These are phyloP conservation scores for Entrophospora sp. DNA, from an alignment of 192 early-diverging fungal species.

Conservation along the genomic window DNA sequence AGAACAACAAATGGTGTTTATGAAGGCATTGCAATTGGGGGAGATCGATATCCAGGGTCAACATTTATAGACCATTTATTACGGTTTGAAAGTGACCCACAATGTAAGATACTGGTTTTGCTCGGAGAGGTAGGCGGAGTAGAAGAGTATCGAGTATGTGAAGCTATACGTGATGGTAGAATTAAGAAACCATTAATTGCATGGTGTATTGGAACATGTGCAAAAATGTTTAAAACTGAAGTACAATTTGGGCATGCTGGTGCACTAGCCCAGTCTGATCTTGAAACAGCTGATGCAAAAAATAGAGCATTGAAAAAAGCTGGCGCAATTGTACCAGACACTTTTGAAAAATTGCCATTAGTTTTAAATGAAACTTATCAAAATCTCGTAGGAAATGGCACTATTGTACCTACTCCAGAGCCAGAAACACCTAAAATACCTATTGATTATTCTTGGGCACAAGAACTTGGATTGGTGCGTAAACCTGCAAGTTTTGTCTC, in stretches of 20 bases:
- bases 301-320: constrained; percentile 78
- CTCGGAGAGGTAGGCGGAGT: constrained; percentile 97
- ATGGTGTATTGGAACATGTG: constrained; percentile 99
- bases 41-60: constrained; percentile 96
- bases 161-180: constrained; percentile 76
- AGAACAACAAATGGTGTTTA: constrained; percentile 95
- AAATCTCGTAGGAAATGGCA: constrained; percentile 62
- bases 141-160: constrained; percentile 91
- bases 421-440: constrained; percentile 97
- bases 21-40: constrained; percentile 98
- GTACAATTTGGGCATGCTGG: constrained; percentile 99
- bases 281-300: constrained; percentile 96
- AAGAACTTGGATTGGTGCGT: constrained; percentile 95
- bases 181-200: constrained; percentile 99
- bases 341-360: constrained; percentile 89
- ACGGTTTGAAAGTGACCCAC: constrained; percentile 87
- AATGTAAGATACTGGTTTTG: constrained; percentile 88
- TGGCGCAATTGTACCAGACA: constrained; percentile 88
- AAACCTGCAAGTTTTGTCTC: constrained; percentile 98
- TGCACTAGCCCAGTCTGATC: constrained; percentile 88
- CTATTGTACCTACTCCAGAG: constrained; percentile 66
- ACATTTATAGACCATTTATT: constrained; percentile 98
- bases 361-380: constrained; percentile 71
- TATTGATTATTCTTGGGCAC: constrained; percentile 98
- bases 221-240: constrained; percentile 97